Base-by-base conservation (phyloP, 2,329 filamentous ascomycete species). In the Septoria petroselini region DNA sequence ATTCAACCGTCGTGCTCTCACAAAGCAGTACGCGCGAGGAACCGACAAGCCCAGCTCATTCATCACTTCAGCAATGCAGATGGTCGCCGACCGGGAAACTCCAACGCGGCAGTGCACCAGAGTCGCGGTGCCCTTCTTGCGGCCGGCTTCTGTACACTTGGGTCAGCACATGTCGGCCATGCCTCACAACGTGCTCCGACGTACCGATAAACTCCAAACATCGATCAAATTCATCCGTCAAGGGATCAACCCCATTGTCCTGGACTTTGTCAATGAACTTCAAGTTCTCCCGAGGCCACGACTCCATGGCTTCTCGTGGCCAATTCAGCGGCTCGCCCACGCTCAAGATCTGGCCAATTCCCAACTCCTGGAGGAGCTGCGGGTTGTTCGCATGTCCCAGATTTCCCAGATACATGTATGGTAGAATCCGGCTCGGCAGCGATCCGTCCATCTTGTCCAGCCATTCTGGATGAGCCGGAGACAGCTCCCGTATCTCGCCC, bases 1-100 rank as follows among this genome's bases (percentile, higher is more conserved):
- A 65, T 98, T 98, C 40, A 98, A 76, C 53, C 93, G 80, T 45
- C 93, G 81, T 15, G 93, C 93, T 25, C 93, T 84, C 30, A 98
- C 93, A 68, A 91, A 97, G 69, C 93, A 97, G 70, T 98, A 98
- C 52, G 93, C 93, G 48, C 88, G 81, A 9, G 93, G 90, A 62
- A 97, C 91, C 0, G 89, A 93, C 58, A 96, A 73, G 17, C 82
- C 77, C 61, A 89, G 71, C 19, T 85, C 77, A 29, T 85, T 83
- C 93, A 98, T 98, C 29, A 97, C 89, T 70, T 97, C 91, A n/a
- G 93, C 93, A 63, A 98, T 98, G 68, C 93, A 97, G 54, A 98
- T 96, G 1, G 91, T 98, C 9, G 93, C 93, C 55, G 89, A 95
- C 43, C 93, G 82, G 42, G 91, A 96, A 47, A 98, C 93, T 40